Base-by-base conservation (phyloP, 208 protist species). In the Phytomonas sp. region DNA sequence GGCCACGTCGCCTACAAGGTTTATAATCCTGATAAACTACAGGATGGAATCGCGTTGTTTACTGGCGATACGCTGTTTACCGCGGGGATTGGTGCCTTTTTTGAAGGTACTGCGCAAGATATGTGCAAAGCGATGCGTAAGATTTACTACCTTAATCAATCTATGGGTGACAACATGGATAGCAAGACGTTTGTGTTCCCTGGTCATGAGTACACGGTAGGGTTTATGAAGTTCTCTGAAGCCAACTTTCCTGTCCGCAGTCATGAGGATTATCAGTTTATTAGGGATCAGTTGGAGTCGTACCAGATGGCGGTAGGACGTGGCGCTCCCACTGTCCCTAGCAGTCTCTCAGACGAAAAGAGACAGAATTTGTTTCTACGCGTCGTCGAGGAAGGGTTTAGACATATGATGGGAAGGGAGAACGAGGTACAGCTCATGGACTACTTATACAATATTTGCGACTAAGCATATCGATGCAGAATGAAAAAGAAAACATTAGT, bases 11-110 rank as follows among this genome's bases (percentile, higher is more conserved):
- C 90, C 29, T 96, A 91, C 75, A 73, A 71, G 4, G 80, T 79
- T 40, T 56, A 81, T 30, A 36, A 76, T 56, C 79, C 85, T 17
- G 46, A 78, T 29, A 40, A 73, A 15, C 46, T 66, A 2, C 66
- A 71, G 60, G 82, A 90, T 20, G 86, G 83, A 13, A 71, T 72
- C 4, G 88, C 88, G n/a, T 73, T 98, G 59, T 98, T 98, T 77
- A 96, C 90, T 4, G 96, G 96, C 23, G 96, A 98, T 66, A 97
- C 95, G 2, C 81, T 98, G 75, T 98, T 98, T 78, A 71, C 97
- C 68, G 92, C 75, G 36, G 96, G 96, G 33, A 87, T 96, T 59
- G 96, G 96, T 2, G 80, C 89, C 26, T 97, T 98, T 74, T 98
- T 98, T 67, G 96, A 98, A 73, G 95, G 96, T 8, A 75, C 77